phyloP scores from a whole-genome alignment of 148 eudicot species.

The Persicaria tinctoria region DNA sequence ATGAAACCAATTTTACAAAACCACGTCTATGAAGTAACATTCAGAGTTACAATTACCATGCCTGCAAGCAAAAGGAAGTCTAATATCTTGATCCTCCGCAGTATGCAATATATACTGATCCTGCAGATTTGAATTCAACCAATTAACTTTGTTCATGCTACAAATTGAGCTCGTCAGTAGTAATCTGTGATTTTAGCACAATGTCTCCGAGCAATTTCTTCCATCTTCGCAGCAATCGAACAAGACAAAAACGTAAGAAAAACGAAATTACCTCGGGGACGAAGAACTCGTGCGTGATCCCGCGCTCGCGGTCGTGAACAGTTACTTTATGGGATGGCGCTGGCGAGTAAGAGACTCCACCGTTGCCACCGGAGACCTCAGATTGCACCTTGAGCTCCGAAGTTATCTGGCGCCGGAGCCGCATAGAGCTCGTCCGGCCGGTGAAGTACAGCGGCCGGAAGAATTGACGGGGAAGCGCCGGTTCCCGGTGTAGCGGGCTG shows the following conservation, averaged over 20 bases:
- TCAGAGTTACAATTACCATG: slow-evolving; percentile 52
- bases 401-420: slow-evolving; percentile 27
- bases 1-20: neutral
- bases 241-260: neutral
- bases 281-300: slow-evolving; percentile 58
- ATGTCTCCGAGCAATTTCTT: neutral
- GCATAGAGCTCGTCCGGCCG: slow-evolving; percentile 10
- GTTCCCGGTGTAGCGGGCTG: slow-evolving; percentile 28
- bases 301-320: slow-evolving; percentile 73
- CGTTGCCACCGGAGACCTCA: slow-evolving; percentile 17
- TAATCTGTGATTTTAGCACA: neutral
- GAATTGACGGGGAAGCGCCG: slow-evolving; percentile 25
- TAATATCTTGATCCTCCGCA: slow-evolving; percentile 76
- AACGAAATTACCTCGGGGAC: slow-evolving; percentile 68
- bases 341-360: slow-evolving; percentile 11
- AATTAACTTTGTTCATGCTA: neutral
- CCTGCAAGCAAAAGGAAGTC: slow-evolving; percentile 94
- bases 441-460: slow-evolving; percentile 4
- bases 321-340: slow-evolving; percentile 65
- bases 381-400: slow-evolving; percentile 36
- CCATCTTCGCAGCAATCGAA: neutral
- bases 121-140: slow-evolving; percentile 23
- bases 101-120: slow-evolving; percentile 93
- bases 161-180: neutral
- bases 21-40: neutral